A percentile compares a stretch with the other conserved stretches of the same genome.
Evolutionary conservation across 805 yeast genomes (phyloP).

Genomic region (Ogataea corticis): DNA sequence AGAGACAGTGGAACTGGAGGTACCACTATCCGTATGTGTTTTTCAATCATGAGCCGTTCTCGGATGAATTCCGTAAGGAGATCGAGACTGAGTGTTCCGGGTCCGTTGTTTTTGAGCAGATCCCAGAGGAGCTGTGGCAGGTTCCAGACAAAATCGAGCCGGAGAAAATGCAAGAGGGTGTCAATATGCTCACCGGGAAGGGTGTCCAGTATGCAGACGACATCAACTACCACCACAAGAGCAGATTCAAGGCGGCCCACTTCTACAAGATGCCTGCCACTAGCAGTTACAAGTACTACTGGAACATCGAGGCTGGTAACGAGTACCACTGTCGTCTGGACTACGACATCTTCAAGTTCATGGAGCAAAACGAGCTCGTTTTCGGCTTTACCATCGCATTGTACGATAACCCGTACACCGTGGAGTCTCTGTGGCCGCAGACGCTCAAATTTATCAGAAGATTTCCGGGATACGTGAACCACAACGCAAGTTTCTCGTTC

Average conservation of each 20-base stretch:
- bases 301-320: conserved; percentile 90
- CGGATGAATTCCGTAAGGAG: conserved; percentile 49
- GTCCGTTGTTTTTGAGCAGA: conserved; percentile 26
- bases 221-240: conserved; percentile 80
- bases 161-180: conserved; percentile 20
- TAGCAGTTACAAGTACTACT: conserved; percentile 75
- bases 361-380: conserved; percentile 69
- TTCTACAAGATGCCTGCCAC: conserved; percentile 71
- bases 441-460: conserved; percentile 62
- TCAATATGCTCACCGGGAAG: conserved; percentile 31
- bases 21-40: conserved; percentile 75
- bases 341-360: conserved; percentile 78
- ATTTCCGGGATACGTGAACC: conserved; percentile 57
- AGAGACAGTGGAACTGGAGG: conserved; percentile 58
- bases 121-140: conserved; percentile 51
- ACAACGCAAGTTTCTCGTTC: conserved; percentile 66
- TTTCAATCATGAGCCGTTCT: conserved; percentile 67
- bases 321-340: conserved; percentile 72
- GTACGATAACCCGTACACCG: conserved; percentile 63
- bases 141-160: conserved; percentile 57
- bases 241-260: conserved; percentile 83
- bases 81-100: conserved; percentile 39
- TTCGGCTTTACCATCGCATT: conserved; percentile 78
- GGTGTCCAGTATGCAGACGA: conserved; percentile 72
- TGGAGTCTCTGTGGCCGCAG: conserved; percentile 74